These are phyloP conservation scores for Pseudocercospora crystallina DNA, from an alignment of 2,329 filamentous ascomycete genomes.

Conservation along the genomic window DNA sequence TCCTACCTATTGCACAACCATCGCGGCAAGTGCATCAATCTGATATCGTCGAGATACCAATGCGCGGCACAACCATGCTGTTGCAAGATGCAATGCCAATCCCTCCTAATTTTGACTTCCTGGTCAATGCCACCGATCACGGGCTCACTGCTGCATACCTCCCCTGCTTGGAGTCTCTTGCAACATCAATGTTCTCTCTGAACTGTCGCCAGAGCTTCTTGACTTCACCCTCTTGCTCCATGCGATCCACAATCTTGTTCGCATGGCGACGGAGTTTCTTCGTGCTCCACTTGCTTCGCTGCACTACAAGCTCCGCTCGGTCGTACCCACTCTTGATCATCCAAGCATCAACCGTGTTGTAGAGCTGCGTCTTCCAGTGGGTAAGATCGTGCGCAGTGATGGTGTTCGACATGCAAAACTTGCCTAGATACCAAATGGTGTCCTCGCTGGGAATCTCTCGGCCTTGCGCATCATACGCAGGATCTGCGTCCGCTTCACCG, in stretches of 20 bases:
- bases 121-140: neutral
- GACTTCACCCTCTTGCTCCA: constrained; percentile 61
- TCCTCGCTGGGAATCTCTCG: constrained; percentile 45
- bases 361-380: constrained; percentile 76
- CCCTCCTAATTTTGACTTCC: too few relatives aligned
- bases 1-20: too few relatives aligned
- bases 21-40: too few relatives aligned
- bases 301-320: constrained; percentile 56
- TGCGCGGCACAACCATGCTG: too few relatives aligned
- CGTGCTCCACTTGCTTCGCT: constrained; percentile 61
- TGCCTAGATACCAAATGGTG: constrained; percentile 55
- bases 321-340: constrained; percentile 61
- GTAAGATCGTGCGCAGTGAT: constrained; percentile 68
- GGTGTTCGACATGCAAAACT: constrained; percentile 63
- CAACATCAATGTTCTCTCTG: constrained; percentile 60
- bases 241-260: constrained; percentile 62
- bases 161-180: constrained; percentile 51
- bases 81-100: too few relatives aligned
- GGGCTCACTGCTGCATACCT: constrained; percentile 16
- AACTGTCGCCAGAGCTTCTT: constrained; percentile 65
- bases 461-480: constrained; percentile 51
- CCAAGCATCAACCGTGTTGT: constrained; percentile 66
- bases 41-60: too few relatives aligned
- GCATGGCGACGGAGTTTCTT: constrained; percentile 61
- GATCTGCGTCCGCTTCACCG: constrained; percentile 36